Conservation (phyloP, 441 rosid species). For the Erysimum pusillum region DNA sequence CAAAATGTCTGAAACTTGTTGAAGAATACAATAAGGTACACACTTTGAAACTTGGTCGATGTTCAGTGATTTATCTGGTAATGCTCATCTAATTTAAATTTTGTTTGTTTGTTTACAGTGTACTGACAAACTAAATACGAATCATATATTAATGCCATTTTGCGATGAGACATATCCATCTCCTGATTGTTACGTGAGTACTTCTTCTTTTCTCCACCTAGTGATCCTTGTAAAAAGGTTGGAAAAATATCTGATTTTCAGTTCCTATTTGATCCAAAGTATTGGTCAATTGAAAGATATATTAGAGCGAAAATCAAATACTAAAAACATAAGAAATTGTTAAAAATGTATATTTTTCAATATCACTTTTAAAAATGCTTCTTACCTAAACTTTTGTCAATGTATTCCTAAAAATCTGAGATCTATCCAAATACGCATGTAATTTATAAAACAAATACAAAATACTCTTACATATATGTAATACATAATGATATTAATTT, state of each 20-base stretch:
- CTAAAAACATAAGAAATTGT: too few species aligned
- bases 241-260: background rate
- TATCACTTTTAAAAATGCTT: too few species aligned
- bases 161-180: conserved; percentile 3
- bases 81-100: background rate
- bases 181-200: conserved; percentile 36
- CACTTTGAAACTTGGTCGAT: background rate
- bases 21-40: conserved; percentile 42
- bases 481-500: too few species aligned
- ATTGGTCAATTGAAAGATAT: background rate
- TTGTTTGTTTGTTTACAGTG: conserved; percentile 48
- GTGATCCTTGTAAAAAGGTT: background rate
- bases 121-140: conserved; percentile 1
- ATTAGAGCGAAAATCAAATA: background rate
- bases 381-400: too few species aligned
- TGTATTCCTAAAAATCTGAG: too few species aligned
- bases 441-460: too few species aligned
- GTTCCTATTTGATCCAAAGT: background rate
- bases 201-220: background rate
- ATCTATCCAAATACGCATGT: too few species aligned
- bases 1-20: conserved; percentile 48
- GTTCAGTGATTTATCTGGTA: background rate
- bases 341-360: too few species aligned
- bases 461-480: too few species aligned
- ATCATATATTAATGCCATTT: conserved; percentile 10